A percentile compares a stretch with the other conserved stretches of the same genome.
These are phyloP conservation scores for Neonothopanus nambi DNA, from an alignment of 1,284 basidiomycete species.

Conservation along the genomic window DNA sequence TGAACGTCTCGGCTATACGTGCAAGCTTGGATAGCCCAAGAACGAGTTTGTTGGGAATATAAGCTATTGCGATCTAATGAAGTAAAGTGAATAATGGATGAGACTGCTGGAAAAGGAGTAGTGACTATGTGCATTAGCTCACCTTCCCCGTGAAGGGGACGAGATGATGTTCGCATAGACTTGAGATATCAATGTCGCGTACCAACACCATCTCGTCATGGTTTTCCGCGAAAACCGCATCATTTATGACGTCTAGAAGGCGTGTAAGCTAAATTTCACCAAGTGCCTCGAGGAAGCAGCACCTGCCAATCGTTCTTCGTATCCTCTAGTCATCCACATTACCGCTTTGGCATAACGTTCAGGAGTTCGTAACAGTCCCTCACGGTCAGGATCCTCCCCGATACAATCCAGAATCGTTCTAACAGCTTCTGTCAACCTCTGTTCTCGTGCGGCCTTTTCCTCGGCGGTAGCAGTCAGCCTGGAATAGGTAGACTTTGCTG, in stretches of 20 bases:
- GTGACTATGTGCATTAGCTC: constrained; percentile 13
- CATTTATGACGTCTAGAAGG: constrained; percentile 89
- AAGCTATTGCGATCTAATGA: constrained; percentile 73
- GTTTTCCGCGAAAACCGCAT: constrained; percentile 98
- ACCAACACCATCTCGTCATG: constrained; percentile 99
- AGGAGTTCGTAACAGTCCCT: constrained; percentile 89
- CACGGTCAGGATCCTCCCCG: constrained; percentile 95
- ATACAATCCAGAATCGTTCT: constrained; percentile 95
- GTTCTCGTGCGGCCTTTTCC: constrained; percentile 73
- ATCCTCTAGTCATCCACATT: constrained; percentile 99
- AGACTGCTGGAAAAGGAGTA: constrained; percentile 18
- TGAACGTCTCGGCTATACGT: constrained; percentile 97
- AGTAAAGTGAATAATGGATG: constrained; percentile 17
- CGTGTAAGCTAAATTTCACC: not conserved
- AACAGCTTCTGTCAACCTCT: constrained; percentile 83
- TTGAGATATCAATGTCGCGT: constrained; percentile 96
- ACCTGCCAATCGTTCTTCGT: constrained; percentile 94
- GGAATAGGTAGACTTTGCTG: constrained; percentile 89
- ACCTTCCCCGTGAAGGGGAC: constrained; percentile 99
- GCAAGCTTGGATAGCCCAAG: constrained; percentile 98
- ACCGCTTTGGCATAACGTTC: constrained; percentile 96
- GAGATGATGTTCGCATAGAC: constrained; percentile 97
- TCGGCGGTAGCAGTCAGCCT: constrained; percentile 79
- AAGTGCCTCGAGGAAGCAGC: constrained; percentile 16
- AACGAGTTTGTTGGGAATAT: constrained; percentile 95